Evolutionary conservation across 2,329 filamentous ascomycete genomes (phyloP), one percentile per base, ranked within the genome.

Genomic region (Cercospora sp.): DNA sequence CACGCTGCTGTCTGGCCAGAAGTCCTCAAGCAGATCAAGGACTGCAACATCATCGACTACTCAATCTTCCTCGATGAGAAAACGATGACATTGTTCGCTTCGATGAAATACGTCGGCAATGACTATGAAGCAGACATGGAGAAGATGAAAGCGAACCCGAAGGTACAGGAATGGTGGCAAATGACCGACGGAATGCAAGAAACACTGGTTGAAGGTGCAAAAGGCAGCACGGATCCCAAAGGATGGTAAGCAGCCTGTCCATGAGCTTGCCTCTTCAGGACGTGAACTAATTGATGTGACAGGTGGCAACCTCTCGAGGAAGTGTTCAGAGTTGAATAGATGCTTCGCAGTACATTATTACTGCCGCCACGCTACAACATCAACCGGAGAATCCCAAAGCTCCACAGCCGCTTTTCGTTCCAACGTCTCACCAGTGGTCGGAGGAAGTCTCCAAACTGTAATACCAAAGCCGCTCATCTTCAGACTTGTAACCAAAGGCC

Each of bases 121-220:
- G 86, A 92, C 71, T 93, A 87, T 68, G 88, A 86, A 2, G 89
- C 84, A 9, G 91, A 94, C 75, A 94, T 94, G 92, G 85, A 87
- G 78, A 84, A 83, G 69, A 93, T 94, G 91, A 84, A 85, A 1
- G 87, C 87, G 66, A 92, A 93, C 73, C 85, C 87, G 0, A 89
- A 89, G 75, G 90, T 94, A 36, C 85, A 87, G 65, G 88, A 91
- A 28, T 68, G 66, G 66, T 68, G 66, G 66, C 58, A 82, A 66
- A 90, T 94, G 88, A 94, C 91, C 60, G 91, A 94, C 78, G 83
- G 83, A 13, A 92, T 89, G 83, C 91, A 94, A 80, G 89, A 82
- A 70, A 78, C 74, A 6, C 76, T 90, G 31, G 86, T 90, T 1
- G 82, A 85, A 0, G 88, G 87, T 0, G 88, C 87, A 2, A 84